phyloP scores from a whole-genome alignment of 1,284 basidiomycete genomes.

The Apiotrichum montevideense region DNA sequence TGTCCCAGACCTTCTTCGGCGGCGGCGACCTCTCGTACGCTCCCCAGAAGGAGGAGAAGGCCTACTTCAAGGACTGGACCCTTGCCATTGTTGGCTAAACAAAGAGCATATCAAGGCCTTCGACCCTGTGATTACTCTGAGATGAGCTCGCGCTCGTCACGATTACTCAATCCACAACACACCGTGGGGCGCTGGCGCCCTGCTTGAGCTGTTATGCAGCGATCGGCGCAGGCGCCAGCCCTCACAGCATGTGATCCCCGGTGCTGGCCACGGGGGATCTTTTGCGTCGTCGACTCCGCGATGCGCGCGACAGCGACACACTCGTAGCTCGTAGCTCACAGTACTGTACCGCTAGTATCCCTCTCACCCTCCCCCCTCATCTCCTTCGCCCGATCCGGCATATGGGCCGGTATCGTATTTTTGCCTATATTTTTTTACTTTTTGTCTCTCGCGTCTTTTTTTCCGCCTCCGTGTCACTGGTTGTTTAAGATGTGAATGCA shows the following conservation, averaged over 20 bases:
- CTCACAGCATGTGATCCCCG: too few relatives aligned
- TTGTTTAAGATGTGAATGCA: conserved; percentile 10
- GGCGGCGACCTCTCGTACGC: conserved; percentile 49
- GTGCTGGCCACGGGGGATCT: too few relatives aligned
- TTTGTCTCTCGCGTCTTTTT: background rate
- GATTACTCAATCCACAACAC: background rate
- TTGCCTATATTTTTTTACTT: background rate
- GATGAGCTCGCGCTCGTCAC: background rate
- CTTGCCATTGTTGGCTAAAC: conserved; percentile 53
- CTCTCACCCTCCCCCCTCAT: too few relatives aligned
- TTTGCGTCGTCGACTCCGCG: too few relatives aligned
- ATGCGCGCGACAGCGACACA: too few relatives aligned
- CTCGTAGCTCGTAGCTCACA: too few relatives aligned
- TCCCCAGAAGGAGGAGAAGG: conserved; percentile 55
- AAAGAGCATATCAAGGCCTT: too few relatives aligned
- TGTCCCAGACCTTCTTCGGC: conserved; percentile 65
- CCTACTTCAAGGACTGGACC: conserved; percentile 62
- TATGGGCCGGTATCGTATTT: background rate
- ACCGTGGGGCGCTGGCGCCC: conserved; percentile 1
- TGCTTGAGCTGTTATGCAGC: background rate
- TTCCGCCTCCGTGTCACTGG: too few relatives aligned
- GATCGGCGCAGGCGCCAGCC: conserved; percentile 1
- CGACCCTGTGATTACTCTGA: background rate
- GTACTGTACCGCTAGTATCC: too few relatives aligned
- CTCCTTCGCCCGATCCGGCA: too few relatives aligned